Evolutionary conservation across 2,329 filamentous ascomycete species (phyloP), one percentile per base, ranked within the genome.

Genomic region (Hypoxylon sp.): DNA sequence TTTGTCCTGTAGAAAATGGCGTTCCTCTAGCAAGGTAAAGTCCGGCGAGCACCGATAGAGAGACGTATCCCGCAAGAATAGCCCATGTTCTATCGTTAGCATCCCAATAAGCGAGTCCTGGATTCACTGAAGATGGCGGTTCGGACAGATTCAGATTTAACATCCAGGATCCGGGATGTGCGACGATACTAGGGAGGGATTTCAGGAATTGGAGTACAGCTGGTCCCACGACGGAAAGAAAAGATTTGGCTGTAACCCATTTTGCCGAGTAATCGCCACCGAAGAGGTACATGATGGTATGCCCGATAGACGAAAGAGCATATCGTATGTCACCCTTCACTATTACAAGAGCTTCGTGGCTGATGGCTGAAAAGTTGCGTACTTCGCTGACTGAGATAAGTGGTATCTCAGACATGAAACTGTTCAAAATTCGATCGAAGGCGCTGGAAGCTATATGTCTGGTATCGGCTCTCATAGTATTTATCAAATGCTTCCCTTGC

Each of bases 11-110:
- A 1, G 90, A 90, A 69, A 97, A 87, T 0, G 92, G 88, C 5
- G 87, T 87, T 25, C 91, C 91, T 63, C 91, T 85, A 62, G 89
- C 90, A 30, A 98, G 85, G 77, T 98, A 99, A 1, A 95, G 81
- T 23, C 91, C 89, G 2, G 93, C 93, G 32, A 92, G 78, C 48
- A 92, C 75, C 10, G 91, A 93, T 41, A 97, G 85, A 50, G 94
- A 90, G 0, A 89, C 76, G 77, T 99, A 99, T 11, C 96, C 96
- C 51, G 91, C 85, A 1, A 94, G 74, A 41, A 97, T 92, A 13
- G 95, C 94, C 81, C 85, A 88, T 62, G 87, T 85, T 30, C 89
- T 82, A 78, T 92, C 91, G 14, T 85, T 83, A 28, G 85, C 83
- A 65, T 87, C 85, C 92, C 92, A 95, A 58, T 88, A 85, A 1